Conservation (phyloP, 2,329 filamentous ascomycete species). For the Rugonectria rugulosa region DNA sequence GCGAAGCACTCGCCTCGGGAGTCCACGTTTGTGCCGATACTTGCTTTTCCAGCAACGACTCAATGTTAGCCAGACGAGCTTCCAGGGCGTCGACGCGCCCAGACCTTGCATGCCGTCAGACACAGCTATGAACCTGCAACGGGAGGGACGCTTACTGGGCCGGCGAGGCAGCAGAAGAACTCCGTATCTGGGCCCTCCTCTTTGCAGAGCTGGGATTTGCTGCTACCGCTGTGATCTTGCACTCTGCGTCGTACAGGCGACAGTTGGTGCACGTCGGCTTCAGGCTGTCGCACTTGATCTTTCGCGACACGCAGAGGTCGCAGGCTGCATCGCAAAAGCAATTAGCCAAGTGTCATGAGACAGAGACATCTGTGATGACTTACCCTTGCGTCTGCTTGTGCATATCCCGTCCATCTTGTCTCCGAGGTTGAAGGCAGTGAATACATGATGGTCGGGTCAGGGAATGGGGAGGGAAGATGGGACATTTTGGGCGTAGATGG, state of each 20-base stretch:
- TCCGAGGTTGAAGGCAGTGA: neutral
- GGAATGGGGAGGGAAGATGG: too few relatives aligned
- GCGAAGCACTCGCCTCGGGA: neutral
- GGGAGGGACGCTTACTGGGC: too few relatives aligned
- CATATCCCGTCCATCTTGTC: constrained; percentile 18
- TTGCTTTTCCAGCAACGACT: constrained; percentile 21
- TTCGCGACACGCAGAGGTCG: constrained; percentile 49
- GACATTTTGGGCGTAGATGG: too few relatives aligned
- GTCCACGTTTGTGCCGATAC: neutral
- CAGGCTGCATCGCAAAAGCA: constrained; percentile 31
- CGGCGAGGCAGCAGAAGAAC: neutral
- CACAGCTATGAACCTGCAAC: too few relatives aligned
- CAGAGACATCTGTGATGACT: neutral
- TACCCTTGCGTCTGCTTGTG: constrained; percentile 32
- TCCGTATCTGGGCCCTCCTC: constrained; percentile 17
- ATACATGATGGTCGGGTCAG: neutral
- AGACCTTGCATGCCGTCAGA: too few relatives aligned
- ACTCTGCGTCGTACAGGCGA: constrained; percentile 44
- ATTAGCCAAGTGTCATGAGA: accelerated
- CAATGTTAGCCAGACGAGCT: constrained; percentile 29
- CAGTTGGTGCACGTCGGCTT: constrained; percentile 51
- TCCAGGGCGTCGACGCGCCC: constrained; percentile 27
- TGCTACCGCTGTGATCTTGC: constrained; percentile 27
- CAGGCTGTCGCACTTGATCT: constrained; percentile 49
- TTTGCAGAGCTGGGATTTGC: neutral